Percentiles rank a stretch among this genome's conserved stretches.
Conservation (phyloP, 345 rosid genomes). For the Populus euphratica region DNA sequence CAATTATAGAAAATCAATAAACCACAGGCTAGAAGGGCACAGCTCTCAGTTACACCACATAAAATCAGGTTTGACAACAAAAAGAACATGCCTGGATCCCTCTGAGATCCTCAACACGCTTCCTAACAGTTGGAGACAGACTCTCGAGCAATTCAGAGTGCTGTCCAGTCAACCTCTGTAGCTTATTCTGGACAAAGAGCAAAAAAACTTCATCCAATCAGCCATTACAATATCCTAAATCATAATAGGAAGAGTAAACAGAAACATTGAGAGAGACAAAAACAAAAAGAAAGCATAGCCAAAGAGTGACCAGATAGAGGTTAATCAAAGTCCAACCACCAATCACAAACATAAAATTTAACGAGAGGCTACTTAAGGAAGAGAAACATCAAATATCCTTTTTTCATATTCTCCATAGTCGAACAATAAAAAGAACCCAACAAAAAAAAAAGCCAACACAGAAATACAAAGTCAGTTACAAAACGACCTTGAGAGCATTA, state of each 20-base stretch:
- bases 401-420: neutral
- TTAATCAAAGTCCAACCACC: slow-evolving; percentile 2
- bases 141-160: slow-evolving; percentile 70
- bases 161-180: slow-evolving; percentile 75
- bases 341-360: neutral
- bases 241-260: neutral
- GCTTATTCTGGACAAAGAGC: slow-evolving; percentile 52
- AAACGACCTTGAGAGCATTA: slow-evolving; percentile 69
- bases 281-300: neutral
- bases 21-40: neutral
- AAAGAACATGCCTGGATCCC: slow-evolving; percentile 67
- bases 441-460: neutral
- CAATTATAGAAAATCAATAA: neutral
- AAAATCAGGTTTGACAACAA: neutral
- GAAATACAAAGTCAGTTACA: neutral
- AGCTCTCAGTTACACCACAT: neutral
- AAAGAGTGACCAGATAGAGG: neutral
- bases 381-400: neutral
- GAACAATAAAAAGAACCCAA: neutral
- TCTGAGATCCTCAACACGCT: slow-evolving; percentile 87
- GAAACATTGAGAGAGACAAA: neutral
- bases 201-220: neutral
- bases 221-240: neutral
- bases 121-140: slow-evolving; percentile 54
- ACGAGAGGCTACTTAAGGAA: neutral